Base-by-base conservation (phyloP, 2,329 filamentous ascomycete genomes). In the Aspergillus neoniger region DNA sequence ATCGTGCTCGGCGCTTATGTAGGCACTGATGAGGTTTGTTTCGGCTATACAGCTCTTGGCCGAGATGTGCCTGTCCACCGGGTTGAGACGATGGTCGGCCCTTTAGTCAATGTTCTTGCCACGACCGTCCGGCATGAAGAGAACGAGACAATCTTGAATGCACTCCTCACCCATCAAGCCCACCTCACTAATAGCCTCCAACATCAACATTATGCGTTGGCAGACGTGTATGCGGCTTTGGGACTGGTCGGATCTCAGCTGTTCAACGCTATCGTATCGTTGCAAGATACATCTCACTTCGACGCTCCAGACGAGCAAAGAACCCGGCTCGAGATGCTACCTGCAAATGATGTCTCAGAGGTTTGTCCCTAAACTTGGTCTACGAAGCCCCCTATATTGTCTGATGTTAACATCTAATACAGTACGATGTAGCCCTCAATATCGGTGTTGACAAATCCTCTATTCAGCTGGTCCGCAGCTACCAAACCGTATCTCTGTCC, bases 1-100 rank as follows among this genome's bases (percentile, higher is more conserved):
- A 38, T 80, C 14, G 64, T 79, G 0, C 63, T 79, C 1, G 68
- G 71, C 4, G 66, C 66, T 1, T 78, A 76, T 54, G 72, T 73
- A 1, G 72, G 69, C 1, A 73, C 69, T 3, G 69, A 77, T 36
- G 72, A 76, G 49, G 74, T 78, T 2, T 61, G 76, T 10, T 81
- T 79, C 68, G 78, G 75, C 10, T 76, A 76, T 57, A 77, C 74
- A 2, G 69, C 76, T 8, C 73, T 72, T 43, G 79, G 79, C 0
- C 71, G 79, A 5, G 73, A 79, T 36, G 69, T 74, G 12, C 68
- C 73, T 8, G 67, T 79, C 12, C 69, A 21, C 17, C 57, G 56
- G 1, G 43, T 79, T 5, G 69, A 76, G 15, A 17, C 15, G 21
- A 32, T 50, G 23, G 47, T 50, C 23, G 47, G 47, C 1, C 47